A percentile compares a stretch with the other conserved stretches of the same genome.
phyloP scores from a whole-genome alignment of 1,139 yeast genomes.

The Kurtzmaniella quercitrusa region DNA sequence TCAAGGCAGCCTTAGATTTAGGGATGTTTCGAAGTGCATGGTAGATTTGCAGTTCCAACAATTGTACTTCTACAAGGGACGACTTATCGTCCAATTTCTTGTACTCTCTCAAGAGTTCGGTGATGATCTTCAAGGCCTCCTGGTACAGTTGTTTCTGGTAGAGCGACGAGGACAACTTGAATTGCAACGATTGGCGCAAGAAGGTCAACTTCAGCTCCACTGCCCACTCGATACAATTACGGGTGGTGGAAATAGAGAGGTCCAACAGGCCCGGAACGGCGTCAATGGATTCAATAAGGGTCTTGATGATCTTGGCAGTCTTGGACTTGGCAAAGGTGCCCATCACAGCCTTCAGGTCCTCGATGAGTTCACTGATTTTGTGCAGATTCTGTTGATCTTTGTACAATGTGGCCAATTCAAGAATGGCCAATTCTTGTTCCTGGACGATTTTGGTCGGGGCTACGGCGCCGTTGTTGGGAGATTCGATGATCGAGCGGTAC shows the following conservation, averaged over 20 bases:
- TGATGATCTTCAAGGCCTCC: constrained; percentile 70
- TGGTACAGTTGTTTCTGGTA: constrained; percentile 62
- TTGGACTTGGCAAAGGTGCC: constrained; percentile 85
- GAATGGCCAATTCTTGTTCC: constrained; percentile 59
- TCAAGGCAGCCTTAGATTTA: constrained; percentile 88
- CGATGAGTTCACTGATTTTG: constrained; percentile 58
- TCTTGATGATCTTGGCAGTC: constrained; percentile 81
- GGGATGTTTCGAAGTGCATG: constrained; percentile 90
- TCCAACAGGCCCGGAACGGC: constrained; percentile 63
- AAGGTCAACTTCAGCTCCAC: constrained; percentile 77
- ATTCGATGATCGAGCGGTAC: constrained; percentile 41
- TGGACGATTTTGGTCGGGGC: constrained; percentile 22
- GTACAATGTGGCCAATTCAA: constrained; percentile 61
- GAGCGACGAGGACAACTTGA: constrained; percentile 74
- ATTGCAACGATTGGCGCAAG: constrained; percentile 81
- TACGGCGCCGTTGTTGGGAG: constrained; percentile 16
- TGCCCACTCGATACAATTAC: constrained; percentile 87
- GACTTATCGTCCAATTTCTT: constrained; percentile 94
- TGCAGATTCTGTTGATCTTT: constrained; percentile 38
- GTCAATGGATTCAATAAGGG: constrained; percentile 76
- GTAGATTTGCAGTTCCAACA: constrained; percentile 84
- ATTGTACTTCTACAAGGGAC: constrained; percentile 90
- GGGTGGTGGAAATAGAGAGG: constrained; percentile 68
- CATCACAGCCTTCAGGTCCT: constrained; percentile 67
- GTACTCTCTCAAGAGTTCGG: constrained; percentile 72